Percentiles rank a stretch among this genome's conserved stretches.
Evolutionary conservation across 2,329 filamentous ascomycete species (phyloP).

Genomic region (Aspergillus felis): DNA sequence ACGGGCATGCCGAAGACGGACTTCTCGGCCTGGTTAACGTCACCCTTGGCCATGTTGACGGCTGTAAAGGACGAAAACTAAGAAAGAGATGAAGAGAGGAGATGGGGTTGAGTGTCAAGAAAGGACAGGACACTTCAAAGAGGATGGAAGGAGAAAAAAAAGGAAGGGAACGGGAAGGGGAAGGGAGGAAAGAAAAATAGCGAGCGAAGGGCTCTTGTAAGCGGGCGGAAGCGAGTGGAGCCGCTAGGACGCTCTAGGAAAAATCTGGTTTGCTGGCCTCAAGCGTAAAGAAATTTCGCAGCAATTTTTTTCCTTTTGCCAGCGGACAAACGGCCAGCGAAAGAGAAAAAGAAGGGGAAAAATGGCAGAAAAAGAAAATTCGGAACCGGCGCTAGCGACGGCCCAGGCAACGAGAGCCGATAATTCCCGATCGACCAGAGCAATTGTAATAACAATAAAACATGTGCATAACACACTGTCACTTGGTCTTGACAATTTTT

Average conservation of each 20-base stretch:
- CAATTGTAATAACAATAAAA: neutral
- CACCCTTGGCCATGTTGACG: slow-evolving; percentile 46
- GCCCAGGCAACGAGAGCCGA: slow-evolving; percentile 31
- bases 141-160: slow-evolving; percentile 39
- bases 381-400: slow-evolving; percentile 20
- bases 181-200: slow-evolving; percentile 35
- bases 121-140: slow-evolving; percentile 29
- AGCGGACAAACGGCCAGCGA: slow-evolving; percentile 3
- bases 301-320: neutral
- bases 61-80: slow-evolving; percentile 39
- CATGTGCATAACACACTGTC: neutral
- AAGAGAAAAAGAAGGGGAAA: slow-evolving; percentile 1
- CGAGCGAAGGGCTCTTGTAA: slow-evolving; percentile 33
- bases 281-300: slow-evolving; percentile 4
- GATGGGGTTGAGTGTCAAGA: slow-evolving; percentile 32
- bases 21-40: slow-evolving; percentile 50
- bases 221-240: slow-evolving; percentile 34
- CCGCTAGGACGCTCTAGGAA: slow-evolving; percentile 20
- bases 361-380: slow-evolving; percentile 13
- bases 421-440: slow-evolving; percentile 33
- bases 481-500: neutral
- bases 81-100: slow-evolving; percentile 37
- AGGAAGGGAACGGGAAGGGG: slow-evolving; percentile 42
- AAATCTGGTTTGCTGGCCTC: slow-evolving; percentile 7
- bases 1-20: slow-evolving; percentile 52